These are phyloP conservation scores for Colletotrichum camelliae DNA, from an alignment of 2,329 filamentous ascomycete genomes.

Conservation along the genomic window DNA sequence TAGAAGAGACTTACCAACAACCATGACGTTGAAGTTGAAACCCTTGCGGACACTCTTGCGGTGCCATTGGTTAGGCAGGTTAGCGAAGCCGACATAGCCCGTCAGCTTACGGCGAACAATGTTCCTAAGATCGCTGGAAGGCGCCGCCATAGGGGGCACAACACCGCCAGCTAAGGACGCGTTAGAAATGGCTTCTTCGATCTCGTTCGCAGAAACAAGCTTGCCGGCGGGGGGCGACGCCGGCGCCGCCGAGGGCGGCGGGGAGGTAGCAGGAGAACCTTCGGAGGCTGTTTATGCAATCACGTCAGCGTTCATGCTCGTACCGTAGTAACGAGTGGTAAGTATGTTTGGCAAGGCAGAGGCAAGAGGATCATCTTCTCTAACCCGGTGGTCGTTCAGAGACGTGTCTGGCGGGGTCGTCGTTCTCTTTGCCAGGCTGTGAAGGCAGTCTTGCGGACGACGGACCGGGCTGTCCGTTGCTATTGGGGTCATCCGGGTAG, in stretches of 20 bases:
- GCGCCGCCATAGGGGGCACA: slow-evolving; percentile 39
- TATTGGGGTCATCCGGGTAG: not conserved
- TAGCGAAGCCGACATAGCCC: slow-evolving; percentile 98
- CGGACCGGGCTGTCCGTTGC: not conserved
- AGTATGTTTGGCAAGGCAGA: slow-evolving; percentile 6
- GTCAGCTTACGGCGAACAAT: slow-evolving; percentile 98
- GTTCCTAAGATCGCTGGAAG: slow-evolving; percentile 80
- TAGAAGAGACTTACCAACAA: slow-evolving; percentile 79
- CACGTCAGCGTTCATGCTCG: slow-evolving; percentile 39
- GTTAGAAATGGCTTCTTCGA: slow-evolving; percentile 43
- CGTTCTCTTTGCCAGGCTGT: not conserved
- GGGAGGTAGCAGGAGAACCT: slow-evolving; percentile 43
- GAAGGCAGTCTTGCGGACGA: not conserved
- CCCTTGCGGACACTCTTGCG: slow-evolving; percentile 99
- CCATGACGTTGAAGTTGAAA: slow-evolving; percentile 99
- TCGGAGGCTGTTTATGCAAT: slow-evolving; percentile 45
- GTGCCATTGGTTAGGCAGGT: slow-evolving; percentile 99
- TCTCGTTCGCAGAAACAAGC: slow-evolving; percentile 35
- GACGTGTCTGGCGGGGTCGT: not conserved
- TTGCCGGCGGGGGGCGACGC: slow-evolving; percentile 46
- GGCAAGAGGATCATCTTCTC: slow-evolving; percentile 12
- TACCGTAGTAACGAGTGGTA: not conserved
- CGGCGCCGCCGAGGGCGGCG: slow-evolving; percentile 45
- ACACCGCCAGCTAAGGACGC: slow-evolving; percentile 29
- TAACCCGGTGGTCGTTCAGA: not conserved